Evolutionary conservation across 345 rosid genomes (phyloP).

Genomic region (Populus davidiana): DNA sequence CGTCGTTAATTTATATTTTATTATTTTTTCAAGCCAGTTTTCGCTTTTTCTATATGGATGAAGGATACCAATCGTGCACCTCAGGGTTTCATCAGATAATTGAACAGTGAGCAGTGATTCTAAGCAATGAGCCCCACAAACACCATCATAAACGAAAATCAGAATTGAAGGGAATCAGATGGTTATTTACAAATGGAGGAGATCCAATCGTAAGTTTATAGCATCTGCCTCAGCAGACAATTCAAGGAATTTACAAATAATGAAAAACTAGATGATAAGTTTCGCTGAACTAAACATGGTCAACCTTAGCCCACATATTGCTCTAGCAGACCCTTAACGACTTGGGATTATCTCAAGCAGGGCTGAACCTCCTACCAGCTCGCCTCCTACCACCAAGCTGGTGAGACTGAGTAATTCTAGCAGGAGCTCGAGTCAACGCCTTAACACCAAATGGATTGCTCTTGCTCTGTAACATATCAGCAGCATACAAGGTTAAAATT

Average conservation of each 20-base stretch:
- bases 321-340: neutral
- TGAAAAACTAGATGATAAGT: neutral
- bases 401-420: conserved; percentile 8
- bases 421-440: conserved; percentile 22
- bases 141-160: neutral
- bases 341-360: neutral
- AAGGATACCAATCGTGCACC: neutral
- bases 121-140: neutral
- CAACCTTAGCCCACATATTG: neutral
- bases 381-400: neutral
- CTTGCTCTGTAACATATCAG: conserved; percentile 26
- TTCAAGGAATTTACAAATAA: conserved; percentile 3
- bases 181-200: neutral
- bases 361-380: neutral
- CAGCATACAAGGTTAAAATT: neutral
- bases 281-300: neutral
- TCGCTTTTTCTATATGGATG: no score
- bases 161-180: neutral
- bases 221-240: neutral
- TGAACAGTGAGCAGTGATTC: neutral
- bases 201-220: neutral
- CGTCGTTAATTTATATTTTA: no score
- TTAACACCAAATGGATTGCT: conserved; percentile 19
- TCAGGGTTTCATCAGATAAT: neutral
- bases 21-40: no score